Base-by-base conservation (phyloP, 2,329 filamentous ascomycete genomes). In the Aureobasidium sp. region DNA sequence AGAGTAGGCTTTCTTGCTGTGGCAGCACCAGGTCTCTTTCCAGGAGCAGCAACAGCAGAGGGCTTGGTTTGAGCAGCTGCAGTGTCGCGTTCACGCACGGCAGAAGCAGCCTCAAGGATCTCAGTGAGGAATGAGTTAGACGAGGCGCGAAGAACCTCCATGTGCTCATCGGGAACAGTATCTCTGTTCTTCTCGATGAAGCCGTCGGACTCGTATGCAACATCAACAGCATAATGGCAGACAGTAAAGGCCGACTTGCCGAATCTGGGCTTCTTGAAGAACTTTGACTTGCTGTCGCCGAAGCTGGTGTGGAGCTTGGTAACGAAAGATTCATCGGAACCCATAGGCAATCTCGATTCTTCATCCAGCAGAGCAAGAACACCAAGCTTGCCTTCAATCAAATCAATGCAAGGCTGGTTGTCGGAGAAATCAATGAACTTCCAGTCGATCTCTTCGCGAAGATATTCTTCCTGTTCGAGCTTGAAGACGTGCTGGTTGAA, bases 401-500 rank as follows among this genome's bases (percentile, higher is more conserved):
- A 79, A 74, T 99, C 94, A 69, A 99, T 99, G 78, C 94, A 99
- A 21, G 94, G 94, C 77, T 99, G 94, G 70, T 99, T 99, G 76
- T 99, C 94, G 7, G 93, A 96, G 76, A 99, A 99, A 73, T 99
- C 94, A 73, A 99, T 99, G 73, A 99, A 99, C 10, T 90, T 97
- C 94, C 94, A 99, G 77, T 97, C 92, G 67, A 99, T 99, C 77
- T 97, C 82, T 77, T 99, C 94, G 61, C 88, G 86, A 44, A 97
- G 83, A 73, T 99, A 99, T 75, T 99, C 94, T 73, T 99, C 94
- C 74, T 99, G 94, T 75, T 99, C 94, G 27, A 99, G 84, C 76
- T 97, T 97, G 84, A 99, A 99, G 39, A 99, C 94, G 72, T 99
- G 94, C 73, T 95, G 91, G 77, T 99, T 99, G 81, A 99, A 99